phyloP scores from a whole-genome alignment of 768 basidiomycete genomes.

The Trametes meyenii region DNA sequence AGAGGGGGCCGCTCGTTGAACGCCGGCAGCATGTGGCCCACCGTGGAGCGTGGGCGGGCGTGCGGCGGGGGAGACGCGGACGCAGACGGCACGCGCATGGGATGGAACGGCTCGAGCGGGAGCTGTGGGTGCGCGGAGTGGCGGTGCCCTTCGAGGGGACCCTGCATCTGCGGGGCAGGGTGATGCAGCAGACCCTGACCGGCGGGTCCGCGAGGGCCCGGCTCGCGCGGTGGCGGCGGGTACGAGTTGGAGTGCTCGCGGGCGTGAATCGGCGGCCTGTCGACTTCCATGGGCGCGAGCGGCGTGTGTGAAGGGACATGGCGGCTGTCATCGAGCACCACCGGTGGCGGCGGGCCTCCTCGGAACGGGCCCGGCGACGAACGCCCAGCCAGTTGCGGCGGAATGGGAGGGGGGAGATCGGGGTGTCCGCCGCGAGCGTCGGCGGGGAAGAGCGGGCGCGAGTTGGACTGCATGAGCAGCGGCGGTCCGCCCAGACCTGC shows the following conservation, averaged over 20 bases:
- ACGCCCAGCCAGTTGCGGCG: constrained; percentile 41
- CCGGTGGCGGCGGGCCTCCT: constrained; percentile 82
- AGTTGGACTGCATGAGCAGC: constrained; percentile 57
- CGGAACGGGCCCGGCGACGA: constrained; percentile 76
- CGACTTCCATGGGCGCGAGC: constrained; percentile 74
- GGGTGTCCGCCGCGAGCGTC: constrained; percentile 60
- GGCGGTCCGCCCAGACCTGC: constrained; percentile 68
- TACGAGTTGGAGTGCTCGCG: constrained; percentile 55
- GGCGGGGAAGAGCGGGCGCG: constrained; percentile 61
- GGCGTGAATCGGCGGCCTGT: constrained; percentile 41
- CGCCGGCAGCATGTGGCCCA: constrained; percentile 21
- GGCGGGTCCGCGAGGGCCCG: constrained; percentile 50
- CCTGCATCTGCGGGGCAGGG: constrained; percentile 59
- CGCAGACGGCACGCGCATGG: constrained; percentile 54
- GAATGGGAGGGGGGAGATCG: constrained; percentile 57
- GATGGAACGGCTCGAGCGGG: constrained; percentile 61
- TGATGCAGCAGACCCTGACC: constrained; percentile 68
- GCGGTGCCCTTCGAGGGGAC: constrained; percentile 47
- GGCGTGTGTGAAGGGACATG: constrained; percentile 67
- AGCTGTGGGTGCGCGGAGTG: constrained; percentile 47
- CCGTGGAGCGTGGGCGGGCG: constrained; percentile 53
- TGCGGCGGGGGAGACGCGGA: constrained; percentile 62
- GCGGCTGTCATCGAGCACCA: constrained; percentile 75
- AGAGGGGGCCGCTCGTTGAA: constrained; percentile 45
- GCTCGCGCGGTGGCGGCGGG: constrained; percentile 45